Evolutionary conservation across 148 eudicot species (phyloP).

Genomic region (Amaranthus cruentus): DNA sequence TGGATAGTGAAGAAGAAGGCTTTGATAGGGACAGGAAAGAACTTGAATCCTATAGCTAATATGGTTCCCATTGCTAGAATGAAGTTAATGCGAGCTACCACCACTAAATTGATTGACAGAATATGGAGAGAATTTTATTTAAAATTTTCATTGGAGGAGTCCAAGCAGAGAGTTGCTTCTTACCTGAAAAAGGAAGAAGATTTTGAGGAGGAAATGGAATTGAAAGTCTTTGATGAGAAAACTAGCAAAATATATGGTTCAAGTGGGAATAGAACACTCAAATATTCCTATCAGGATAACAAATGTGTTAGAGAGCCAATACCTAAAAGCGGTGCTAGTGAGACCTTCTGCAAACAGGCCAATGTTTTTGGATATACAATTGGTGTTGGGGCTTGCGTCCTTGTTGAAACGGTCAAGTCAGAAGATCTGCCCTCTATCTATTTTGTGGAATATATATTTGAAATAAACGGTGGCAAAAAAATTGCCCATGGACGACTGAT

Average conservation of each 20-base stretch:
- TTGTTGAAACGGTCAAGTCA: conserved; percentile 46
- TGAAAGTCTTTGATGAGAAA: conserved; percentile 26
- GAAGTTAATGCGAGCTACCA: conserved; percentile 92
- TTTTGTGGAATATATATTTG: conserved; percentile 92
- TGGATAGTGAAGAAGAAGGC: conserved; percentile 84
- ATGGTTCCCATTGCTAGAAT: conserved; percentile 60
- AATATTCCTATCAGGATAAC: conserved; percentile 31
- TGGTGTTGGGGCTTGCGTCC: conserved; percentile 57
- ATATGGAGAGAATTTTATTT: conserved; percentile 96
- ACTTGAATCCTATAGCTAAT: conserved; percentile 81
- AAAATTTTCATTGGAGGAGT: conserved; percentile 67
- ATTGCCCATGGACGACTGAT: conserved; percentile 76
- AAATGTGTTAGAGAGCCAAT: conserved; percentile 61
- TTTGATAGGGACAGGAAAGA: conserved; percentile 43
- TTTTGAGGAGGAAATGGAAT: conserved; percentile 44
- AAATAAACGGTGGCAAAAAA: conserved; percentile 51
- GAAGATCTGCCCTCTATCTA: conserved; percentile 46
- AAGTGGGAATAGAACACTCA: conserved; percentile 36
- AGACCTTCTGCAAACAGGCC: conserved; percentile 51
- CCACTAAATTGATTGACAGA: conserved; percentile 80
- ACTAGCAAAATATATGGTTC: conserved; percentile 27
- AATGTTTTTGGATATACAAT: conserved; percentile 50
- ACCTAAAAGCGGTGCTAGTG: conserved; percentile 36
- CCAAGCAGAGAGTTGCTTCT: conserved; percentile 38
- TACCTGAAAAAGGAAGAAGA: conserved; percentile 58